Evolutionary conservation across 1,284 basidiomycete species (phyloP), one percentile per base, ranked within the genome.

Genomic region (Cryptococcus sp.): DNA sequence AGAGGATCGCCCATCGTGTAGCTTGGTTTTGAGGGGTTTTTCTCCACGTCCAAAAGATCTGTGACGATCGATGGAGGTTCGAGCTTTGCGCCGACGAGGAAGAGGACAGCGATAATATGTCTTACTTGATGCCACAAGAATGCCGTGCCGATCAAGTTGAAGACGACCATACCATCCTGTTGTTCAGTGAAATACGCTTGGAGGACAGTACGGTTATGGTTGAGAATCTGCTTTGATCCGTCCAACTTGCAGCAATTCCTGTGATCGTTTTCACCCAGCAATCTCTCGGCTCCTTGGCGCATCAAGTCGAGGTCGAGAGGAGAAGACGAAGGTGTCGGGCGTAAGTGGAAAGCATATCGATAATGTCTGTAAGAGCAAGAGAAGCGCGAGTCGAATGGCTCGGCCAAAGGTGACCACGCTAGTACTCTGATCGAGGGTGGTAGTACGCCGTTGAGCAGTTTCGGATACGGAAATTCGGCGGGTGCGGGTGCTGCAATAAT

Each of bases 121-220:
- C 95, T 85, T 13, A 99, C 96, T 81, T 98, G 95, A 78, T 99
- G 93, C 79, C 96, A 99, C 44, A 99, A 80, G 75, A 97, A 97
- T 0, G 93, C 94, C 0, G 84, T 88, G 1, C 94, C 94, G 43
- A 89, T 80, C 39, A 98, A 85, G 74, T 98, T 90, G 66, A 98
- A 83, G 25, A 94, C 90, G 67, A 87, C 86, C 62, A 63, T 62
- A 25, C 59, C 62, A 20, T 58, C 53, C 47, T 61, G 50, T 11
- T 53, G 40, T 64, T 60, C 50, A 4, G 77, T 76, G 25, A 78
- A 72, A 52, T 65, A 76, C 7, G 76, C 69, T 46, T 68, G 54
- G 34, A 73, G 38, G 10, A 78, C 73, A 5, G 66, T 56, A 5
- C 77, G 63, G 19, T 51, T 50, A 61, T 79, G 75, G 58, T 85